Base-by-base conservation (phyloP, 257 asterid species). In the Fraxinus pennsylvanica region DNA sequence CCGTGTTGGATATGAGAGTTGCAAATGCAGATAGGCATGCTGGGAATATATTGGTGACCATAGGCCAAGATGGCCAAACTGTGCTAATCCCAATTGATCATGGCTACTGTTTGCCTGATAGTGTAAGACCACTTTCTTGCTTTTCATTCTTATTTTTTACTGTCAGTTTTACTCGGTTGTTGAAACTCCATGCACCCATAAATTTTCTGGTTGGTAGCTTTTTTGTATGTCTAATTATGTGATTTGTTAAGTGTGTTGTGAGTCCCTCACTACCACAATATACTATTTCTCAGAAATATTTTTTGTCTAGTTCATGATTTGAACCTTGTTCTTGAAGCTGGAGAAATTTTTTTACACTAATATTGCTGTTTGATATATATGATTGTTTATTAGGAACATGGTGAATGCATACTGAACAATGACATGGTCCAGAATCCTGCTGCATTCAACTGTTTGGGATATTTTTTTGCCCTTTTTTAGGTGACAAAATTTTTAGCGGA, bases 1-100 rank as follows among this genome's bases (percentile, higher is more conserved):
- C 81, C 0, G 84, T 83, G 22, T 74, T 86, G 74, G 89, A 85
- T 85, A 77, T 83, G 76, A 78, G 87, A 75, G 69, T 84, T 80
- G 89, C 87, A n/a, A 86, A 86, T 79, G 89, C 89, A 12, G 89
- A 86, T 83, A 79, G 89, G 81, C 89, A 83, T 83, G 82, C 84
- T 9, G 89, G 87, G 61, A 86, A 86, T 79, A 81, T 86, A 43
- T 57, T 86, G 65, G 25, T 79, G 50, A 83, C 79, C 79, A 86
- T 82, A 54, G 81, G 80, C 39, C 84, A 74, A 74, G 81, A 83
- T 72, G 85, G 87, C 17, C 82, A 77, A 75, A 43, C 79, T 17
- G 76, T 63, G 75, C 82, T 84, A 65, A 81, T 82, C 66, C 84
- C 85, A 3, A 84, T 77, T 45, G 88, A 85, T 70, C 85, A 82